phyloP scores from a whole-genome alignment of 257 asterid genomes.

The Capsicum baccatum region DNA sequence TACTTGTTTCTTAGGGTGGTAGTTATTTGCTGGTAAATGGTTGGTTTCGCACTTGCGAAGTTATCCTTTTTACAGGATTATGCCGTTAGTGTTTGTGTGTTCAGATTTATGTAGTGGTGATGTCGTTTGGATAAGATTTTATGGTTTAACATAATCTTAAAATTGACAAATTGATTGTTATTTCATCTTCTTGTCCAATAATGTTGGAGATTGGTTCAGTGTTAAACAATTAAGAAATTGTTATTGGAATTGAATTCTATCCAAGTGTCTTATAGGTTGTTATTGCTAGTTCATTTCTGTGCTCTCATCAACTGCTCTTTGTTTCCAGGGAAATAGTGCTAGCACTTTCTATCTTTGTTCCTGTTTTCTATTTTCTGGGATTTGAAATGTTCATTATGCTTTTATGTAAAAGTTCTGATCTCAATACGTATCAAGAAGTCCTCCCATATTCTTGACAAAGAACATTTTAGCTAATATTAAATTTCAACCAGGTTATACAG shows the following conservation, averaged over 20 bases:
- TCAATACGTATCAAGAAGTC: not conserved
- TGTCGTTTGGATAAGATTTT: not conserved
- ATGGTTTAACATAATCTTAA: not conserved
- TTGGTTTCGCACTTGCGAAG: not conserved
- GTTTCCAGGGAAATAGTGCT: not conserved
- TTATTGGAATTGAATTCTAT: not conserved
- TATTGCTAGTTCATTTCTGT: not conserved
- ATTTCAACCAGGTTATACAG: not conserved
- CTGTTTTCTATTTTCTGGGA: not conserved
- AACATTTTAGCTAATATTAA: not conserved
- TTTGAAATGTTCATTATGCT: not conserved
- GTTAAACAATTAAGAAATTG: not conserved
- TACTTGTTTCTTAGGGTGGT: not conserved
- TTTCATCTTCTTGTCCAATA: not conserved
- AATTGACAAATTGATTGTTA: not conserved
- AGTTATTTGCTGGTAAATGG: not conserved
- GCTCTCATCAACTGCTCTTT: not conserved
- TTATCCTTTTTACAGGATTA: not conserved
- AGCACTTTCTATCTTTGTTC: not conserved
- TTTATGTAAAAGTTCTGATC: not conserved
- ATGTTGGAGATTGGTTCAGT: not conserved
- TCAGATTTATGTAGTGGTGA: not conserved
- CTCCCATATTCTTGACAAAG: not conserved
- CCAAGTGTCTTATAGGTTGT: not conserved
- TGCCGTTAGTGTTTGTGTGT: not conserved